These are phyloP conservation scores for Picea engelmannii DNA, from an alignment of 83 land plant species.

Conservation along the genomic window DNA sequence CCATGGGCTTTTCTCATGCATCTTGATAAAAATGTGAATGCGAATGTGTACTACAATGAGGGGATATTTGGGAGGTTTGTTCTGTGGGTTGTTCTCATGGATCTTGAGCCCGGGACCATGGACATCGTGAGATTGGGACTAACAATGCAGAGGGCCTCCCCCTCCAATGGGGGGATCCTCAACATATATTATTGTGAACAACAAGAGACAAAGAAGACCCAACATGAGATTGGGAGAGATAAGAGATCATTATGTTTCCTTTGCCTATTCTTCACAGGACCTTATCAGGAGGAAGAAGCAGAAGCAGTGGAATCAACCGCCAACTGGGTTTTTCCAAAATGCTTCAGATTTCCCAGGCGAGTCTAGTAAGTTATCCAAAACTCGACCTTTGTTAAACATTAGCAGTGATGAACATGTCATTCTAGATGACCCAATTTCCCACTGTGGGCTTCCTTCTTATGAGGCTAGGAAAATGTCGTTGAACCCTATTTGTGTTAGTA, in stretches of 20 bases:
- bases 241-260: conserved; percentile 19
- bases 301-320: neutral
- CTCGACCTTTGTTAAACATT: conserved; percentile 1
- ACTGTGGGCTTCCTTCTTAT: neutral
- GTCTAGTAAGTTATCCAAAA: neutral
- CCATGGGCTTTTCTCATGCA: too few relatives aligned
- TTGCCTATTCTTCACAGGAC: neutral
- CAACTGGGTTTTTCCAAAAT: neutral
- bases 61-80: too few relatives aligned
- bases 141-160: too few relatives aligned
- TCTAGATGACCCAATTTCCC: neutral
- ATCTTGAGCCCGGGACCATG: too few relatives aligned
- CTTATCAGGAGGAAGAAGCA: conserved; percentile 4
- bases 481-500: conserved; percentile 16
- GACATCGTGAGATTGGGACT: too few relatives aligned
- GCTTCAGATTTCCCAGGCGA: neutral
- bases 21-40: too few relatives aligned
- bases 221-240: conserved; percentile 22
- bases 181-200: conserved; percentile 3
- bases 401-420: neutral
- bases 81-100: too few relatives aligned
- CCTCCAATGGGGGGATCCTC: neutral
- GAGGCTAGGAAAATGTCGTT: neutral
- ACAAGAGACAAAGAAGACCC: too few relatives aligned
- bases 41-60: too few relatives aligned